Conservation (phyloP, 306 rosid species). For the Boehmeria nivea region DNA sequence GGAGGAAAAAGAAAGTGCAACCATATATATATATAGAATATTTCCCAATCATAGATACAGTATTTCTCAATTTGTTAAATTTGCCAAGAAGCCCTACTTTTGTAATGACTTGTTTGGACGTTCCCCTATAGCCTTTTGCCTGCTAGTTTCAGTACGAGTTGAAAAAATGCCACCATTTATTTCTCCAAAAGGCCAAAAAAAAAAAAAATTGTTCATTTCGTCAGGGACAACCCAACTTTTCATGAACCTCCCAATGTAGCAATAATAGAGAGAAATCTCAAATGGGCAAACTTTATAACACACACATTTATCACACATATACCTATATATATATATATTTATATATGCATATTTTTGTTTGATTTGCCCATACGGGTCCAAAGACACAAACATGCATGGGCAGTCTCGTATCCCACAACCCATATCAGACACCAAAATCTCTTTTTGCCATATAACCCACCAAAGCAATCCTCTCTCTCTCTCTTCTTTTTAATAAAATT, state of each 20-base stretch:
- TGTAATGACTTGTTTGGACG: not conserved
- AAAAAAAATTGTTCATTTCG: conserved; percentile 24
- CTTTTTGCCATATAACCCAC: not conserved
- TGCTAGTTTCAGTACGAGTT: not conserved
- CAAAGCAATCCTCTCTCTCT: not conserved
- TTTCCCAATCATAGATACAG: not conserved
- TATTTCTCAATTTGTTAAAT: not conserved
- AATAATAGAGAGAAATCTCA: conserved; percentile 2
- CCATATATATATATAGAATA: not conserved
- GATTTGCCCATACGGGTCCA: conserved; percentile 9
- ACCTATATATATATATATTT: no score
- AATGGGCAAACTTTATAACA: conserved; percentile 3
- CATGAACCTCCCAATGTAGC: not conserved
- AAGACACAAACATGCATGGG: conserved; percentile 2
- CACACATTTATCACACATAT: no score
- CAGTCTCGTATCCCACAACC: not conserved
- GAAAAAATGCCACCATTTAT: conserved; percentile 1
- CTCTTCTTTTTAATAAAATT: not conserved
- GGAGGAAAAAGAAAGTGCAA: no score
- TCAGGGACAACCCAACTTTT: no score
- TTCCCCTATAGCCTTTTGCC: not conserved
- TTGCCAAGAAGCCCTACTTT: not conserved
- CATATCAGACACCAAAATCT: conserved; percentile 3
- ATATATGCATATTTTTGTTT: not conserved
- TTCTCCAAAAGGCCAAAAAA: no score